Conservation (phyloP, 2,329 filamentous ascomycete species). For the Aspergillus clavatus region DNA sequence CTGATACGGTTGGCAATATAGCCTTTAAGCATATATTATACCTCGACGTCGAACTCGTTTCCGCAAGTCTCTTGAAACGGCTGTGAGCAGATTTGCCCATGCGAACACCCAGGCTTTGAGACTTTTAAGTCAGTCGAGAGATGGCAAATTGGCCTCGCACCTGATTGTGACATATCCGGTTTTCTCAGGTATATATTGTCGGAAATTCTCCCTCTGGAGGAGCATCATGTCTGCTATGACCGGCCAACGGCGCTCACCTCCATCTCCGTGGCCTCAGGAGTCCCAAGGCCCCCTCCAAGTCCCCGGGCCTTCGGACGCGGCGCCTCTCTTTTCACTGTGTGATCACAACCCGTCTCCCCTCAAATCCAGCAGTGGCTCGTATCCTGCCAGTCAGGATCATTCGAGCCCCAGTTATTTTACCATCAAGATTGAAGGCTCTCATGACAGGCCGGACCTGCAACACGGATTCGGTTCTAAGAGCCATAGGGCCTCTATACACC, state of each 20-base stretch:
- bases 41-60: no score
- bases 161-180: conserved; percentile 6
- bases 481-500: conserved; percentile 69
- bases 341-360: conserved; percentile 20
- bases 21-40: conserved; percentile 8
- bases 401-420: conserved; percentile 85
- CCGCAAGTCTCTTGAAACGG: no score
- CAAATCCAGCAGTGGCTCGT: conserved; percentile 16
- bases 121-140: conserved; percentile 2
- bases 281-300: conserved; percentile 18
- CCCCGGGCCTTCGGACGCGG: conserved; percentile 15
- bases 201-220: not conserved
- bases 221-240: conserved; percentile 28
- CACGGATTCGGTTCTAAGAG: conserved; percentile 57
- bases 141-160: conserved; percentile 15
- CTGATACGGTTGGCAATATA: no score
- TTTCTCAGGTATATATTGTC: conserved; percentile 6
- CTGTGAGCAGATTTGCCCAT: not conserved
- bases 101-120: not conserved
- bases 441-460: conserved; percentile 59
- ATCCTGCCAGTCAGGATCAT: conserved; percentile 15
- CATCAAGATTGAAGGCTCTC: conserved; percentile 58
- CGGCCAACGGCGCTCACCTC: conserved; percentile 28
- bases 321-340: conserved; percentile 18
- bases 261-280: conserved; percentile 30